phyloP scores from a whole-genome alignment of 1,284 basidiomycete genomes.

The Cryptococcus maquisensis region DNA sequence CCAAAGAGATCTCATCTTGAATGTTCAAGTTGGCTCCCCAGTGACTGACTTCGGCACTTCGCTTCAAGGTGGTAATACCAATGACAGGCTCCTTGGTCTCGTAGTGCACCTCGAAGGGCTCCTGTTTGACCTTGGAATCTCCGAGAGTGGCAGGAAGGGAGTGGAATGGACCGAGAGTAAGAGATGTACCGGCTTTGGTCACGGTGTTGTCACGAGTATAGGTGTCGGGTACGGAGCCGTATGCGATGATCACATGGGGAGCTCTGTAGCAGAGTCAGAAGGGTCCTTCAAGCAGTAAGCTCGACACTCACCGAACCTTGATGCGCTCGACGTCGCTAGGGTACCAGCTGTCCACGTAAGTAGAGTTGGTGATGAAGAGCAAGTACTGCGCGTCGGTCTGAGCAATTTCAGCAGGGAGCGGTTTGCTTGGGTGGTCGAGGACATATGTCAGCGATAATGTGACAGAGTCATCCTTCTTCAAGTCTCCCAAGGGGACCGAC shows the following conservation, averaged over 20 bases:
- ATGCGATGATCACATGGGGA: slow-evolving; percentile 62
- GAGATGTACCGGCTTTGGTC: slow-evolving; percentile 70
- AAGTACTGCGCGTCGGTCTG: slow-evolving; percentile 79
- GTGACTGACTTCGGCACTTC: slow-evolving; percentile 86
- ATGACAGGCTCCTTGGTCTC: slow-evolving; percentile 72
- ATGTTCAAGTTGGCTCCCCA: slow-evolving; percentile 95
- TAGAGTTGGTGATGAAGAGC: slow-evolving; percentile 67
- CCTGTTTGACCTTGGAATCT: slow-evolving; percentile 56
- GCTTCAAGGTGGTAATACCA: slow-evolving; percentile 66
- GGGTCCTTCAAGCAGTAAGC: not conserved
- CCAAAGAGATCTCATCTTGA: slow-evolving; percentile 77
- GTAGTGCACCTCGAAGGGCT: slow-evolving; percentile 72
- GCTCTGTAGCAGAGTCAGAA: slow-evolving; percentile 53
- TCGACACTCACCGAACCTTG: slow-evolving; percentile 66
- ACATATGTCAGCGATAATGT: slow-evolving; percentile 72
- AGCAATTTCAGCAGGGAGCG: slow-evolving; percentile 67
- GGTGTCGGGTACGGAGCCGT: slow-evolving; percentile 53
- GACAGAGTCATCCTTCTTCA: slow-evolving; percentile 57
- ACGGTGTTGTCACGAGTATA: slow-evolving; percentile 44
- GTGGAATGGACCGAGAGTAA: slow-evolving; percentile 84
- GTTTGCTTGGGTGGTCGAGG: slow-evolving; percentile 67
- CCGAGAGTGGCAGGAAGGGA: slow-evolving; percentile 61
- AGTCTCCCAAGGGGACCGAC: slow-evolving; percentile 28
- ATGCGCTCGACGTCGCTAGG: slow-evolving; percentile 72
- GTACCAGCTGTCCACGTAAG: slow-evolving; percentile 72